Evolutionary conservation across 2,329 filamentous ascomycete species (phyloP).

Genomic region (Boeremia lycopersici): DNA sequence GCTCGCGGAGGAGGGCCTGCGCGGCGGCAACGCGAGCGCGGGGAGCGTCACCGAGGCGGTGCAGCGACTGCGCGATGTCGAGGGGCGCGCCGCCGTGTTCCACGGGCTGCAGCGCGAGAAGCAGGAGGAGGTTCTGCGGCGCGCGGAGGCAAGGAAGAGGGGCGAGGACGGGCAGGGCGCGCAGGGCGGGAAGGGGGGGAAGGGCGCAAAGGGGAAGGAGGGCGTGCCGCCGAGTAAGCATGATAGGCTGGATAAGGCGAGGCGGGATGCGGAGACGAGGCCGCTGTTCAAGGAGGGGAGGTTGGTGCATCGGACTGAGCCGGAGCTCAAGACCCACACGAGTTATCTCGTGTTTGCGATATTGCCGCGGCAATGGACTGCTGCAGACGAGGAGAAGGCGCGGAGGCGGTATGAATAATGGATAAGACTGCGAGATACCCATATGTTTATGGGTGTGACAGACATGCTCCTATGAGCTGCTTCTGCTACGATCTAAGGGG

Average conservation of each 20-base stretch:
- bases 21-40: conserved; percentile 71
- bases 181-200: conserved; percentile 19
- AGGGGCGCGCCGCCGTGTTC: conserved; percentile 70
- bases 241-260: conserved; percentile 36
- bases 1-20: conserved; percentile 68
- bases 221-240: conserved; percentile 38
- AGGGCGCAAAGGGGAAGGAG: conserved; percentile 27
- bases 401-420: conserved; percentile 47
- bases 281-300: conserved; percentile 72
- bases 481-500: not conserved
- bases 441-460: not conserved
- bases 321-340: conserved; percentile 93
- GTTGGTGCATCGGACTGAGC: conserved; percentile 79
- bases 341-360: conserved; percentile 96
- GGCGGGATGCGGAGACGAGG: conserved; percentile 40
- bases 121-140: conserved; percentile 51
- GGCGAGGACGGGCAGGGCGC: not conserved
- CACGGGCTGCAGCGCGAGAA: conserved; percentile 55
- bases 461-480: not conserved
- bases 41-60: conserved; percentile 82
- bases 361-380: conserved; percentile 83
- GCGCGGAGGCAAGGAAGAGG: conserved; percentile 44
- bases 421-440: not conserved
- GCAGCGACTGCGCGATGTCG: conserved; percentile 72
- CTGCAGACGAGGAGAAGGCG: conserved; percentile 76